Evolutionary conservation across 2,329 filamentous ascomycete species (phyloP), one percentile per base, ranked within the genome.

Genomic region (Apiospora phragmitis): DNA sequence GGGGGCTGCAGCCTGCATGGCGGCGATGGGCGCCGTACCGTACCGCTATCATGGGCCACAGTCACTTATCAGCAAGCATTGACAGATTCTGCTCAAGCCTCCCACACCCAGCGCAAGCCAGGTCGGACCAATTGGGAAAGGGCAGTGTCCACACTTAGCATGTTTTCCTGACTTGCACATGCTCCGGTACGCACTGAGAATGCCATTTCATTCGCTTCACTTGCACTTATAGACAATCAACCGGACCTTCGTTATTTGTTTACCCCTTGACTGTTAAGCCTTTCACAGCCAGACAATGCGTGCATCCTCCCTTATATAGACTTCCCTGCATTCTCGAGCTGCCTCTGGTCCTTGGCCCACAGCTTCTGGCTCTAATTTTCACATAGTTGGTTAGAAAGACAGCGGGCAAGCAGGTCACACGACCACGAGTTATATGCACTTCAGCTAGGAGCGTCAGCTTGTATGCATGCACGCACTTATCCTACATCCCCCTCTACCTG

Each of bases 11-110:
- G 3, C 16, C 32, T 59, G 51, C 29, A 59, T 59, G 51, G 51
- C 51, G 51, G 16, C 29, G 14, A 32, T 51, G 47, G 43, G 43
- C 43, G 21, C 11, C 14, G 43, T 21, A n/a, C 43, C 21, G 29
- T 32, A 26, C 32, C 55, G 55, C 55, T 62, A 62, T 62, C 49
- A 55, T 55, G 49, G 49, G 49, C 49, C 26, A 32, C 55, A 38
- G 18, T 62, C 32, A 62, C 55, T 62, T 62, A 62, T 62, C 55
- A 38, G 55, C 55, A n/a, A 14, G 55, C 55, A 62, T n/a, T n/a
- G n/a, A n/a, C 55, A 62, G 32, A 62, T 62, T 62, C 55, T 62
- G 55, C 55, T 62, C 32, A 29, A 62, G 55, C 55, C 55, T 62
- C 55, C 51, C 29, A 35, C 29, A 35, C 21, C 55, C 43, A 47